Conservation (phyloP, 345 rosid species). For the Eucalyptus fibrosa region DNA sequence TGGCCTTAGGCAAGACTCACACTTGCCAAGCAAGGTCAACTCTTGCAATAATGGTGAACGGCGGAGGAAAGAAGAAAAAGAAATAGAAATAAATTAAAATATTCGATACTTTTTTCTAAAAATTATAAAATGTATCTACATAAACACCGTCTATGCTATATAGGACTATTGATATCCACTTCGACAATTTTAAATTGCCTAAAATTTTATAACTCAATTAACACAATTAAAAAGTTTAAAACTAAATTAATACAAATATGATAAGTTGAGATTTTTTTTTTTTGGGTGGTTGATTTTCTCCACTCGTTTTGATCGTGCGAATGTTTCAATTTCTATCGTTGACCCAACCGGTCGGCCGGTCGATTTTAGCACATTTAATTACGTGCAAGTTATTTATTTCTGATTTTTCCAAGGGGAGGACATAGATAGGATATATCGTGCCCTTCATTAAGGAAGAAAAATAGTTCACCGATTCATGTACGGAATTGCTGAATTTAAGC, state of each 20-base stretch:
- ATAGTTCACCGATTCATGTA: background rate
- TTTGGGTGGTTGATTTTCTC: background rate
- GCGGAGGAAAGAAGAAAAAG: background rate
- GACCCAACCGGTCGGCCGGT: background rate
- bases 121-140: too few relatives aligned
- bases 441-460: background rate
- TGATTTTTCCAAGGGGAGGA: background rate
- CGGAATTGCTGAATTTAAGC: background rate
- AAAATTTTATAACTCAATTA: too few relatives aligned
- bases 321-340: background rate
- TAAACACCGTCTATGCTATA: rapidly evolving
- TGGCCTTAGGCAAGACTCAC: too few relatives aligned
- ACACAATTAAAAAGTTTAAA: too few relatives aligned
- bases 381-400: background rate
- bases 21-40: background rate
- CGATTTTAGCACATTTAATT: background rate
- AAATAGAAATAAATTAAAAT: too few relatives aligned
- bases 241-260: too few relatives aligned
- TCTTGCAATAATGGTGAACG: background rate
- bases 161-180: too few relatives aligned
- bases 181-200: too few relatives aligned
- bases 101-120: rapidly evolving
- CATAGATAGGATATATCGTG: background rate
- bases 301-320: background rate
- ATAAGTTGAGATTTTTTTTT: too few relatives aligned